phyloP scores from a whole-genome alignment of 2,329 filamentous ascomycete species.

The Colletotrichum lupini region DNA sequence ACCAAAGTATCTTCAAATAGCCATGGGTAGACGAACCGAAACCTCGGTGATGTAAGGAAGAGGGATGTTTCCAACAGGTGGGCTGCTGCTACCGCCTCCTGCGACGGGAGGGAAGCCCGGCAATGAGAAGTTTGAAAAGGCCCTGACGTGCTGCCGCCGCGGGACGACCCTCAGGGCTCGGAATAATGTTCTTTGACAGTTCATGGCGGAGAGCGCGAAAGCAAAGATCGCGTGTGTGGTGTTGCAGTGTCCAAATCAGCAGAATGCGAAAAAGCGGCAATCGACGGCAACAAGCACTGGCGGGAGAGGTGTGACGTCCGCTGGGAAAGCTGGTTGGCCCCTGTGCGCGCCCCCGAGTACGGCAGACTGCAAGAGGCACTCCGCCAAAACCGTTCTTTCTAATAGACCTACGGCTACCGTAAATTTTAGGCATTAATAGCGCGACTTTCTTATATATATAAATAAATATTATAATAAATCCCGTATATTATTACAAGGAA shows the following conservation, averaged over 20 bases:
- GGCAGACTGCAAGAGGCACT: no score
- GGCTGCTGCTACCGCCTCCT: constrained; percentile 30
- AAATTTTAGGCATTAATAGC: no score
- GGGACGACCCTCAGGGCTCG: constrained; percentile 49
- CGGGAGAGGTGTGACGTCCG: constrained; percentile 5
- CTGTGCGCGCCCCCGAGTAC: not conserved
- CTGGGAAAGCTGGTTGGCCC: not conserved
- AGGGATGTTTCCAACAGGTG: constrained; percentile 56
- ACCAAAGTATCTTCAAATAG: not conserved
- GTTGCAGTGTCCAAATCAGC: not conserved
- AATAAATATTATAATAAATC: no score
- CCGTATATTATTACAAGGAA: no score
- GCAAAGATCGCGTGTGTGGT: not conserved
- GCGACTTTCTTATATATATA: no score
- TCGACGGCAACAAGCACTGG: not conserved
- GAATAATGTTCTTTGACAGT: constrained; percentile 46
- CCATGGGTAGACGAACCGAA: constrained; percentile 51
- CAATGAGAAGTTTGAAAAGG: constrained; percentile 53
- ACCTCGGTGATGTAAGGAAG: constrained; percentile 70
- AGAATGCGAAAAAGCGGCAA: constrained; percentile 12
- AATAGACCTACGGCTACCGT: no score
- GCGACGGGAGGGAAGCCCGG: constrained; percentile 41
- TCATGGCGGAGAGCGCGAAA: constrained; percentile 45
- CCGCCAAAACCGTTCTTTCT: no score
- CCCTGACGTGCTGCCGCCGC: constrained; percentile 48